Evolutionary conservation across 768 basidiomycete genomes (phyloP).

Genomic region (Fomitopsis serialis): DNA sequence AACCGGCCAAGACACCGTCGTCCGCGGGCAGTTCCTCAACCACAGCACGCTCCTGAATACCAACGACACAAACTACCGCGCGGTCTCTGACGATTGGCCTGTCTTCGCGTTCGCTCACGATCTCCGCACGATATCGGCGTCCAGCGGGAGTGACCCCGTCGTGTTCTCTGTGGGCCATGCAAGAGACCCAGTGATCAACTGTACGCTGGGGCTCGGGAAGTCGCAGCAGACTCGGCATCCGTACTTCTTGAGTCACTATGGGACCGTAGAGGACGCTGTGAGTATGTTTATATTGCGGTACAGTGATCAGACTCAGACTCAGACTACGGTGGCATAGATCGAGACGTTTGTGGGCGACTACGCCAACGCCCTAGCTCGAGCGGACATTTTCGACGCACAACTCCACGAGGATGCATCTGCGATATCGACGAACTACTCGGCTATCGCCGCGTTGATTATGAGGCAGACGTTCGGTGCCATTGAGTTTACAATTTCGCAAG

Average conservation of each 20-base stretch:
- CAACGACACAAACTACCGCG: conserved; percentile 8
- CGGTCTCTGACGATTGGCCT: conserved; percentile 10
- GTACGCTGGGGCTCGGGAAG: conserved; percentile 28
- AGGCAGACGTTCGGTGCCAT: conserved; percentile 48
- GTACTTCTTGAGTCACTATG: conserved; percentile 42
- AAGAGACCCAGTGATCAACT: conserved; percentile 18
- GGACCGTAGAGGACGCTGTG: conserved; percentile 29
- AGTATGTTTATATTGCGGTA: conserved; percentile 19
- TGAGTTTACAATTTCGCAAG: conserved; percentile 26
- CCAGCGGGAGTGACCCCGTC: conserved; percentile 5
- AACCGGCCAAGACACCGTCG: conserved; percentile 5
- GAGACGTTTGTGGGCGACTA: conserved; percentile 42
- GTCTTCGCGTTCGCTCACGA: conserved; percentile 19
- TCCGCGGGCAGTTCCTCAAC: conserved; percentile 12
- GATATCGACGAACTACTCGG: conserved; percentile 37
- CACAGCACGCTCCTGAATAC: conserved; percentile 12
- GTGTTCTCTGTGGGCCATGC: conserved; percentile 17
- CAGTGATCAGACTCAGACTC: too few species aligned
- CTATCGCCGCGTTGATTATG: conserved; percentile 44
- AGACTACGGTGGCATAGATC: conserved; percentile 24
- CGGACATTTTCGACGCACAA: conserved; percentile 41
- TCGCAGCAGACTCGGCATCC: conserved; percentile 34
- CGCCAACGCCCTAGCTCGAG: conserved; percentile 36
- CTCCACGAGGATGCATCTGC: conserved; percentile 40
- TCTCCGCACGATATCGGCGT: conserved; percentile 10